Percentiles rank a stretch among this genome's conserved stretches.
phyloP scores from a whole-genome alignment of 2,329 filamentous ascomycete species.

The Nannizzia gypsea region DNA sequence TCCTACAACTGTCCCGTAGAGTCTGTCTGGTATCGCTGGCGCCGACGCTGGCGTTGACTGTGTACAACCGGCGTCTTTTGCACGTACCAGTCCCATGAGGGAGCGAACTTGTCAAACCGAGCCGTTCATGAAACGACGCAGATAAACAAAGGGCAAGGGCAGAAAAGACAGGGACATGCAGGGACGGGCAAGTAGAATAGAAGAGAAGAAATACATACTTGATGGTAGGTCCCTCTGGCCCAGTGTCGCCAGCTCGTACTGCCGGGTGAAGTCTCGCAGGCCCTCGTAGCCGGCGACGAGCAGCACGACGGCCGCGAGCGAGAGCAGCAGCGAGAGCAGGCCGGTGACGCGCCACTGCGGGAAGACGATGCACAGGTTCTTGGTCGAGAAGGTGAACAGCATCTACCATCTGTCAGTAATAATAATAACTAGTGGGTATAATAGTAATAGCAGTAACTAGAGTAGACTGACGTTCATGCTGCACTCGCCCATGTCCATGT shows the following conservation, averaged over 20 bases:
- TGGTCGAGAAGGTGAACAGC: slow-evolving; percentile 95
- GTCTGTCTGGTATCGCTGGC: neutral
- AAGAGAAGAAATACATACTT: neutral
- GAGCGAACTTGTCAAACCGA: slow-evolving; percentile 4
- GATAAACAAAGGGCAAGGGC: neutral
- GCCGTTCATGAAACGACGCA: neutral
- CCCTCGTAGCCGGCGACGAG: slow-evolving; percentile 90
- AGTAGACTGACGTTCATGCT: slow-evolving; percentile 67
- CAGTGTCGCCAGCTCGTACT: slow-evolving; percentile 50
- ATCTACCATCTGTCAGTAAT: slow-evolving; percentile 47
- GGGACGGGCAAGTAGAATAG: neutral
- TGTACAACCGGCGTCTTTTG: slow-evolving; percentile 1
- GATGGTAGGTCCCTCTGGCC: neutral
- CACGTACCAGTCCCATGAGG: neutral
- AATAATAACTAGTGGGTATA: too few species aligned
- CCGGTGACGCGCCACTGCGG: slow-evolving; percentile 74
- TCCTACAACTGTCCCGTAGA: slow-evolving; percentile 6
- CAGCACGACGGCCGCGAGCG: slow-evolving; percentile 68
- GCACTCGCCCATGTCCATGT: slow-evolving; percentile 58
- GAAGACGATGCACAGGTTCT: slow-evolving; percentile 93
- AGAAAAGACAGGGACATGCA: neutral
- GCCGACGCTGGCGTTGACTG: neutral
- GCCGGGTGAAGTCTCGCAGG: slow-evolving; percentile 61
- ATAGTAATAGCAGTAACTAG: neutral
- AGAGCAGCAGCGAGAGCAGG: slow-evolving; percentile 62